Evolutionary conservation across 129 eudicot genomes (phyloP).

Genomic region (Chrysanthemum seticuspe): DNA sequence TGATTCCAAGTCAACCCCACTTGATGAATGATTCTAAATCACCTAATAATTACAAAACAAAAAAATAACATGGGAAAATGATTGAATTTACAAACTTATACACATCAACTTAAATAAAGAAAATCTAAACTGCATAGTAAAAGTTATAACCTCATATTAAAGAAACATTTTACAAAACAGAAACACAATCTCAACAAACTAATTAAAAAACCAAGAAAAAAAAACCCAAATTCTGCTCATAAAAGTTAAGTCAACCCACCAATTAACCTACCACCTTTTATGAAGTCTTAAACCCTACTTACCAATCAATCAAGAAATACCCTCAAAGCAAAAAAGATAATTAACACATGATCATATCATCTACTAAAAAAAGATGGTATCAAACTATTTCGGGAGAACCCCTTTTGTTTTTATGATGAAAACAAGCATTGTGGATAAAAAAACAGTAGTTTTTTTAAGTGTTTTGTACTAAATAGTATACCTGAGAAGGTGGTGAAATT

Average conservation of each 20-base stretch:
- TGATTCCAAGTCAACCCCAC: slow-evolving; percentile 25
- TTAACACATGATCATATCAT: slow-evolving; percentile 25
- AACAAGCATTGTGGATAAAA: slow-evolving; percentile 31
- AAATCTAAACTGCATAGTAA: slow-evolving; percentile 8
- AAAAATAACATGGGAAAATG: slow-evolving; percentile 23
- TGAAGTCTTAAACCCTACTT: slow-evolving; percentile 24
- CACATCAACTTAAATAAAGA: slow-evolving; percentile 25
- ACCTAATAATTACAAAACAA: background rate
- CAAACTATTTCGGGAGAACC: too few relatives aligned
- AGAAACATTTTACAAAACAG: slow-evolving; percentile 27
- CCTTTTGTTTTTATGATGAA: background rate
- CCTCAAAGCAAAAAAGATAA: slow-evolving; percentile 7
- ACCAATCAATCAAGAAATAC: slow-evolving; percentile 30
- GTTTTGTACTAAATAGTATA: background rate
- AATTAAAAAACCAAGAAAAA: slow-evolving; percentile 15
- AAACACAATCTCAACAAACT: slow-evolving; percentile 23
- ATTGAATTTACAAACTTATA: slow-evolving; percentile 9
- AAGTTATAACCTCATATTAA: slow-evolving; percentile 19
- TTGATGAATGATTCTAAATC: slow-evolving; percentile 16
- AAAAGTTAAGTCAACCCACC: slow-evolving; percentile 79
- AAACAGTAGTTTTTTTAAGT: background rate
- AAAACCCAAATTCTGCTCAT: slow-evolving; percentile 24
- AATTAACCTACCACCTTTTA: slow-evolving; percentile 83
- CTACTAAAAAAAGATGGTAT: slow-evolving; percentile 16
- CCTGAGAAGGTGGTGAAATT: slow-evolving; percentile 41